Conservation (phyloP, 306 rosid genomes). For the Biancaea sappan region DNA sequence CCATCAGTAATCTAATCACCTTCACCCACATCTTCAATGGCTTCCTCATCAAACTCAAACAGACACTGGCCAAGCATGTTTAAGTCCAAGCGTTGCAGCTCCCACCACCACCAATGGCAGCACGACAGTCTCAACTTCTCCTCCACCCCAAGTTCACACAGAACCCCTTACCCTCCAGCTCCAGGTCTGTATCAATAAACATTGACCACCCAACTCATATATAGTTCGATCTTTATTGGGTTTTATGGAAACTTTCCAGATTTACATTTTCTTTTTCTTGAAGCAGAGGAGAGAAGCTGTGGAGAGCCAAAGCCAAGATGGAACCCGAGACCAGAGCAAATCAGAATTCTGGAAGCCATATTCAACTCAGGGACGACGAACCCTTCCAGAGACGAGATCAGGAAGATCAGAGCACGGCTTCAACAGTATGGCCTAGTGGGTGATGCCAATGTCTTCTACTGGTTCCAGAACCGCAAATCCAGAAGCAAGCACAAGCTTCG, state of each 20-base stretch:
- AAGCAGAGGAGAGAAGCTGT: conserved; percentile 78
- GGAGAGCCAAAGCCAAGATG: conserved; percentile 97
- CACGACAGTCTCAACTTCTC: conserved; percentile 70
- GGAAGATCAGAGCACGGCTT: conserved; percentile 85
- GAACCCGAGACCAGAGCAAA: conserved; percentile 97
- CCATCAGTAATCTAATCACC: conserved; percentile 5
- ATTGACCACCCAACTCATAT: too few species aligned
- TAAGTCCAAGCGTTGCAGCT: conserved; percentile 90
- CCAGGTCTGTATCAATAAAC: too few species aligned
- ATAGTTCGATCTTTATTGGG: neutral
- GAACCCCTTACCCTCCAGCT: conserved; percentile 68
- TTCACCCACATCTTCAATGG: conserved; percentile 53
- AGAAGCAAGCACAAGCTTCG: conserved; percentile 98
- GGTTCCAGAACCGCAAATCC: conserved; percentile 97
- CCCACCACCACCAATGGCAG: conserved; percentile 85
- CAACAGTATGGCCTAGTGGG: conserved; percentile 97
- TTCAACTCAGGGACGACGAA: conserved; percentile 98
- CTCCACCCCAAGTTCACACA: conserved; percentile 57
- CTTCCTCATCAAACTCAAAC: conserved; percentile 78
- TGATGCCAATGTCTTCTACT: conserved; percentile 94
- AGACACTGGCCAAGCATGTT: conserved; percentile 99
- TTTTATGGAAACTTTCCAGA: neutral
- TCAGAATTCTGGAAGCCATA: conserved; percentile 82
- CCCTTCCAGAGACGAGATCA: conserved; percentile 92
- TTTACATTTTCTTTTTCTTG: neutral